Evolutionary conservation across 371 early-diverging fungal species (phyloP).

Genomic region (Actinomucor elegans): DNA sequence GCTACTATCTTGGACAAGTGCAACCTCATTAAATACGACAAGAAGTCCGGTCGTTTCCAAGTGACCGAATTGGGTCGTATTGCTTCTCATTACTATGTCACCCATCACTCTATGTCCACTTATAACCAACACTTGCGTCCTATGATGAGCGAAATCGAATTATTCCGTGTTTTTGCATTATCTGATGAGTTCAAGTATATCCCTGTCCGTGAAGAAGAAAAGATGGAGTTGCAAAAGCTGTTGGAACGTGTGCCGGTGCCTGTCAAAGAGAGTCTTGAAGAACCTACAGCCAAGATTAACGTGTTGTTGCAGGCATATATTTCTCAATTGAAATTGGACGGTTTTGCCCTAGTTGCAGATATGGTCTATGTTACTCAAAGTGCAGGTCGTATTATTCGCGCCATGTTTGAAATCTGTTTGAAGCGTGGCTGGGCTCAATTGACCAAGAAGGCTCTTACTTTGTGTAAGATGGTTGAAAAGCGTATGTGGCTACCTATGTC

Average conservation of each 20-base stretch:
- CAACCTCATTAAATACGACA: conserved; percentile 91
- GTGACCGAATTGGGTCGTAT: conserved; percentile 95
- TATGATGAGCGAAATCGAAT: conserved; percentile 88
- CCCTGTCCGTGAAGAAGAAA: conserved; percentile 96
- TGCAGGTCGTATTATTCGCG: conserved; percentile 91
- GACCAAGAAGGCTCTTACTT: conserved; percentile 79
- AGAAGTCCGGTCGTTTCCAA: conserved; percentile 84
- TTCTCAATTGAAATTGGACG: conserved; percentile 86
- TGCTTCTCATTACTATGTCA: conserved; percentile 94
- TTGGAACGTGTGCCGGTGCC: conserved; percentile 95
- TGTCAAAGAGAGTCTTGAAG: conserved; percentile 88
- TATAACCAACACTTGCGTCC: conserved; percentile 94
- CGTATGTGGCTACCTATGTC: conserved; percentile 93
- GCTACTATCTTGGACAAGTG: conserved; percentile 83
- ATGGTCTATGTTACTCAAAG: conserved; percentile 97
- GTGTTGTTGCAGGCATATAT: conserved; percentile 95
- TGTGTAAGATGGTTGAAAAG: conserved; percentile 94
- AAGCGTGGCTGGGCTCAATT: conserved; percentile 95
- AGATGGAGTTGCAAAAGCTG: conserved; percentile 88
- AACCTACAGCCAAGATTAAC: conserved; percentile 92
- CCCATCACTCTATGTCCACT: conserved; percentile 86
- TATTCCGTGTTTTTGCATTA: conserved; percentile 88
- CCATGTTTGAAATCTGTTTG: conserved; percentile 95
- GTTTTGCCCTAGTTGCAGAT: conserved; percentile 94
- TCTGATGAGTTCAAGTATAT: conserved; percentile 95